These are phyloP conservation scores for Globisporangium nodosum DNA, from an alignment of 352 stramenopile species.

Conservation along the genomic window DNA sequence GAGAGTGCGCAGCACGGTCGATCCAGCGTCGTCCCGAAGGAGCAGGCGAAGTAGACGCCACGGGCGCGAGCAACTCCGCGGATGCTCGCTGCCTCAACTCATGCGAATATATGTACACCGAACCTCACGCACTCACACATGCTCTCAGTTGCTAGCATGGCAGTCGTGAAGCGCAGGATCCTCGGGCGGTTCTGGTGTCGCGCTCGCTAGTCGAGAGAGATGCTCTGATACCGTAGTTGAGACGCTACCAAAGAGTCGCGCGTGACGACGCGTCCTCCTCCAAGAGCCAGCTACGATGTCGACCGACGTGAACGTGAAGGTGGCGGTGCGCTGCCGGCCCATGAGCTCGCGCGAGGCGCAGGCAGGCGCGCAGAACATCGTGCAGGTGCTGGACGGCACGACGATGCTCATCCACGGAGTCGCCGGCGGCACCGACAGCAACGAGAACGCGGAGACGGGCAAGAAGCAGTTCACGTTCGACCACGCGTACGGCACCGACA, in stretches of 20 bases:
- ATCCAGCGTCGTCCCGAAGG: conserved; percentile 25
- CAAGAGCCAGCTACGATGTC: conserved; percentile 20
- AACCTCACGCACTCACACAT: neutral
- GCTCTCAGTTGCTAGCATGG: neutral
- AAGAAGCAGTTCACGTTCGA: conserved; percentile 83
- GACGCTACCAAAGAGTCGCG: neutral
- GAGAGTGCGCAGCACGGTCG: conserved; percentile 10
- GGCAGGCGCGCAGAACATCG: conserved; percentile 38
- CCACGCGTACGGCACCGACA: conserved; percentile 68
- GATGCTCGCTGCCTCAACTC: neutral
- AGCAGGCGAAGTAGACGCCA: conserved; percentile 5
- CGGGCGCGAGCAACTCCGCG: neutral
- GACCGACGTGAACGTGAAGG: conserved; percentile 86
- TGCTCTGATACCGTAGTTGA: neutral
- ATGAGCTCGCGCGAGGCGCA: conserved; percentile 80
- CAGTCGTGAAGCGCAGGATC: no score
- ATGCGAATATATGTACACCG: neutral
- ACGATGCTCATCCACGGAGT: conserved; percentile 46
- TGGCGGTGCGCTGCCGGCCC: conserved; percentile 85
- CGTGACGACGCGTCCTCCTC: neutral
- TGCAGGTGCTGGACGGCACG: conserved; percentile 53
- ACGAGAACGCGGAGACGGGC: conserved; percentile 7
- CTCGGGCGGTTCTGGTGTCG: no score
- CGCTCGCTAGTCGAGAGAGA: no score
- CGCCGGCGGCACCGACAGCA: conserved; percentile 7